A percentile compares a stretch with the other conserved stretches of the same genome.
Conservation (phyloP, 2,329 filamentous ascomycete species). For the Tolypocladium ovalisporum region DNA sequence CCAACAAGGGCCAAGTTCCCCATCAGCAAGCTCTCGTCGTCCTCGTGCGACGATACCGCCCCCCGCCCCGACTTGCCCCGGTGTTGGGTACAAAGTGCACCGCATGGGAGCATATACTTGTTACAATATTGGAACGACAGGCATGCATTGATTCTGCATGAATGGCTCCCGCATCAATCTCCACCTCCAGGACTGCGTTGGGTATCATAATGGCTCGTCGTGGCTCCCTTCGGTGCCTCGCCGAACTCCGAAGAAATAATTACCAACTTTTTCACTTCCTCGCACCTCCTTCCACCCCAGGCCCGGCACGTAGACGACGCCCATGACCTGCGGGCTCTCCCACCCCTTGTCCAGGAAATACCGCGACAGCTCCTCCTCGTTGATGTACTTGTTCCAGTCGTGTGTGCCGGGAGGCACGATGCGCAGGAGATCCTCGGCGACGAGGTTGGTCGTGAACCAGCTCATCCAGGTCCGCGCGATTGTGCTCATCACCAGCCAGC, state of each 20-base stretch:
- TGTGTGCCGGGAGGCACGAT: constrained; percentile 91
- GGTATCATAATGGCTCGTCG: not conserved
- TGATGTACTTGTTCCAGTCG: constrained; percentile 94
- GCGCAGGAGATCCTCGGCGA: constrained; percentile 77
- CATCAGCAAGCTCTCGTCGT: not conserved
- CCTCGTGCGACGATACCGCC: not conserved
- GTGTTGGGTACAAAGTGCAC: not conserved
- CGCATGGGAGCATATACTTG: not conserved
- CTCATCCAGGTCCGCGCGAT: constrained; percentile 83
- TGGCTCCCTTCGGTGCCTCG: constrained; percentile 11
- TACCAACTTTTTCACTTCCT: constrained; percentile 77
- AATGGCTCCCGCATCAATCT: not conserved
- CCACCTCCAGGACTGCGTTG: not conserved
- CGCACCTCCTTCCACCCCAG: constrained; percentile 78
- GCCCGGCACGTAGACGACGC: constrained; percentile 83
- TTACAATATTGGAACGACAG: not conserved
- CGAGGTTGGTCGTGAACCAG: constrained; percentile 84
- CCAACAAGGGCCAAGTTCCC: not conserved
- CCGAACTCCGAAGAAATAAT: constrained; percentile 90
- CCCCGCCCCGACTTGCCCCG: not conserved
- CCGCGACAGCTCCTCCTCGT: constrained; percentile 62
- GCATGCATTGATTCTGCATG: not conserved
- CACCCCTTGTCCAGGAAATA: constrained; percentile 46
- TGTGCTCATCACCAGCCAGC: constrained; percentile 86
- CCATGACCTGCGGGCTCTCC: constrained; percentile 54